Percentiles rank a stretch among this genome's conserved stretches.
Conservation (phyloP, 768 basidiomycete species). For the Daedaleopsis nitida region DNA sequence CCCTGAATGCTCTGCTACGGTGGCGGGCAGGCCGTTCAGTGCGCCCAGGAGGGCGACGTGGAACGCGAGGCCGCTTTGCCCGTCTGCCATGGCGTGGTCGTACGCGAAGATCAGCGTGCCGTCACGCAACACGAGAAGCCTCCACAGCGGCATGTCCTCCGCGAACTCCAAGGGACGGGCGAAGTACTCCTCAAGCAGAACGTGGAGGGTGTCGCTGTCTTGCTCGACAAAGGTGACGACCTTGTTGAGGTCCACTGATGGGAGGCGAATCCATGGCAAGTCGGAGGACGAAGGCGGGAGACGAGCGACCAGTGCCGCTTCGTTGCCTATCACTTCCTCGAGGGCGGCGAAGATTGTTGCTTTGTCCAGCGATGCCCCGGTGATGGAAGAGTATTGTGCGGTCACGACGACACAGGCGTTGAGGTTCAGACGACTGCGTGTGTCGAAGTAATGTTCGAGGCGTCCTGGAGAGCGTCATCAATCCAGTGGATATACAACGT, state of each 20-base stretch:
- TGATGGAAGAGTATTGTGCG: neutral
- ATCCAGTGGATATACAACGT: neutral
- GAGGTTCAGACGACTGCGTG: neutral
- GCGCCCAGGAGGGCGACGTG: slow-evolving; percentile 36
- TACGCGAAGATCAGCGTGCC: slow-evolving; percentile 38
- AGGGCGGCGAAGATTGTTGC: slow-evolving; percentile 31
- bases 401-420: neutral
- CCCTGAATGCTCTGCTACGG: neutral
- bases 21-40: slow-evolving; percentile 21
- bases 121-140: slow-evolving; percentile 36
- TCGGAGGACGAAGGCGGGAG: neutral
- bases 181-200: slow-evolving; percentile 30
- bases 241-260: slow-evolving; percentile 30
- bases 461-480: neutral
- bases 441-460: neutral
- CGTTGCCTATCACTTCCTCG: slow-evolving; percentile 28
- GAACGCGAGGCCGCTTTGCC: slow-evolving; percentile 41
- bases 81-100: slow-evolving; percentile 44
- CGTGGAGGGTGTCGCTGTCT: slow-evolving; percentile 18
- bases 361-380: slow-evolving; percentile 22
- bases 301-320: slow-evolving; percentile 29
- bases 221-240: slow-evolving; percentile 34
- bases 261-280: slow-evolving; percentile 32
- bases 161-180: slow-evolving; percentile 29
- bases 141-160: slow-evolving; percentile 39